Evolutionary conservation across 2,329 filamentous ascomycete genomes (phyloP), one percentile per base, ranked within the genome.

Genomic region (Penicillium sumatraense): DNA sequence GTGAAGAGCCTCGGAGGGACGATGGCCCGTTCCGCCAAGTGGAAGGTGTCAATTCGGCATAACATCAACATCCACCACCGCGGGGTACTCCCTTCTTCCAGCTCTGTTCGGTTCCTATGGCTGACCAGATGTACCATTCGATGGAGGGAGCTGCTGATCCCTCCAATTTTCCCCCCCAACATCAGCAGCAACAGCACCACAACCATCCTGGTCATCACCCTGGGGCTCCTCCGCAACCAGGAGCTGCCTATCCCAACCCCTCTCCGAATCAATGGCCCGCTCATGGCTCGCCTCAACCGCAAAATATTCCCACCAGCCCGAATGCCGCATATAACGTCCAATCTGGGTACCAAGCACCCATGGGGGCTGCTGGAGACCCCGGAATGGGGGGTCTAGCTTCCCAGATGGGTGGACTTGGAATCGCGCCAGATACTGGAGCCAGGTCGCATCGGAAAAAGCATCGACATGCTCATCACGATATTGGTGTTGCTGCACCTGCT

Each of bases 401-500:
- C 52, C 91, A 96, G 74, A 89, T 96, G 88, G 87, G 88, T 38
- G 86, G 86, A 57, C 85, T 96, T 83, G 87, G 82, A 36, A 78
- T 96, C 63, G 86, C 82, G 29, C 74, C 70, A 54, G 81, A 83
- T 52, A 63, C 68, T 53, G 70, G 67, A 50, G 63, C 71, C 48
- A 77, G 86, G 72, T 63, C 73, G 33, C 75, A 78, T 48, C 89
- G 93, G 82, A 98, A 96, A 86, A 97, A 96, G 83, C 89, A 97
- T 72, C 86, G 91, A 56, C 93, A 98, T 76, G 93, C 93, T 60
- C 90, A 96, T 74, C 93, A 98, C 74, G 88, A 86, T 35, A 85
- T 98, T 50, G 86, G 89, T 20, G 82, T 87, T 11, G 81, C 58
- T 24, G 52, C 61, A 21, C 58, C 61, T 11, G 51, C 86, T 47